A percentile compares a stretch with the other conserved stretches of the same genome.
Conservation (phyloP, 805 yeast species). For the Metschnikowia orientalis region DNA sequence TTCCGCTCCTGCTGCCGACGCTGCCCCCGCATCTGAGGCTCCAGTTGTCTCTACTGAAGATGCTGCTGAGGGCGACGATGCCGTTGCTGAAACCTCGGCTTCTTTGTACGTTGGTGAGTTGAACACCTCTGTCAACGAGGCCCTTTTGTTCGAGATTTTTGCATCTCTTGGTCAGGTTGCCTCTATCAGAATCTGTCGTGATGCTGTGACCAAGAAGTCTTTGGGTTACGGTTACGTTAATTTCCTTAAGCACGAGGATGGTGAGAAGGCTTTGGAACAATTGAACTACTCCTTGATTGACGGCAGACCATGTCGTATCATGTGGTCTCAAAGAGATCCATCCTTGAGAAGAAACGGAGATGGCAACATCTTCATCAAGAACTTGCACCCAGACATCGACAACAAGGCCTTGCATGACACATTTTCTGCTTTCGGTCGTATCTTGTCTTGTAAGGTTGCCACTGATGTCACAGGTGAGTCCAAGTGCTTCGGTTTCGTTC, state of each 20-base stretch:
- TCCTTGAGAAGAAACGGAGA: constrained; percentile 90
- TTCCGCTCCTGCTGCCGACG: constrained; percentile 29
- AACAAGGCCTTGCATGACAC: constrained; percentile 98
- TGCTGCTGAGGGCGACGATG: constrained; percentile 28
- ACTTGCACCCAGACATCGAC: constrained; percentile 96
- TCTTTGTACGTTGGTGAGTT: constrained; percentile 97
- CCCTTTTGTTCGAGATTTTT: constrained; percentile 89
- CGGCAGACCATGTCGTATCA: constrained; percentile 96
- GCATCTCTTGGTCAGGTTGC: constrained; percentile 93
- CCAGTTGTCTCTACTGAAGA: constrained; percentile 30
- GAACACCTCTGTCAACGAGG: constrained; percentile 89
- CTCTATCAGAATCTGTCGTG: constrained; percentile 98
- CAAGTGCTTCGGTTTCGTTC: constrained; percentile 96
- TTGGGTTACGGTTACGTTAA: constrained; percentile 98
- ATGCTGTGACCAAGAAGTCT: constrained; percentile 93
- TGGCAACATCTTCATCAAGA: constrained; percentile 96
- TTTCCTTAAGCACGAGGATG: constrained; percentile 85
- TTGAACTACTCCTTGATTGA: constrained; percentile 91
- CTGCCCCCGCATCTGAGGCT: constrained; percentile 24
- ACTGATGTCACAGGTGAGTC: constrained; percentile 88
- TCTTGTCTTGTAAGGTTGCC: constrained; percentile 95
- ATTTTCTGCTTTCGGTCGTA: constrained; percentile 92
- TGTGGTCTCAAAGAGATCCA: constrained; percentile 99
- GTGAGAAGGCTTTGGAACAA: constrained; percentile 90
- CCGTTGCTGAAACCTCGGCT: constrained; percentile 57